phyloP scores from a whole-genome alignment of 345 rosid species.

The Melaleuca quinquenervia region DNA sequence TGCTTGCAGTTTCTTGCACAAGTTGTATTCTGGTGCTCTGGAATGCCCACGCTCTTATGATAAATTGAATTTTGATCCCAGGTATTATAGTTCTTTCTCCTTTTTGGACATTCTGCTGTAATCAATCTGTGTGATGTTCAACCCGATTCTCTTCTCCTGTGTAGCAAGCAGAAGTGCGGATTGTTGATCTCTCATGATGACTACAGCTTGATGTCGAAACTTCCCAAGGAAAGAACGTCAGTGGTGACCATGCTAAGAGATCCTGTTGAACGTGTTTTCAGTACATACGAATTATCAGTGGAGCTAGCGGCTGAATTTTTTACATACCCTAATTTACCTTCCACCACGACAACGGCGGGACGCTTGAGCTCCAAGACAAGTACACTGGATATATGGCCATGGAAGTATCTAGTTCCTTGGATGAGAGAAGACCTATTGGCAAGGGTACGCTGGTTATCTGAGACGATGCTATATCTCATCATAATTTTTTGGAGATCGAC shows the following conservation, averaged over 20 bases:
- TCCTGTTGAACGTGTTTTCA: constrained; percentile 81
- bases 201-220: constrained; percentile 80
- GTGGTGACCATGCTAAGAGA: constrained; percentile 85
- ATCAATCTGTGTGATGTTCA: neutral
- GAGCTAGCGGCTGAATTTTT: constrained; percentile 94
- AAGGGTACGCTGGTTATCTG: constrained; percentile 43
- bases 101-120: neutral
- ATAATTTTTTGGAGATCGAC: neutral
- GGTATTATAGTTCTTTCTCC: constrained; percentile 21
- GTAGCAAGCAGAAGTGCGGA: constrained; percentile 67
- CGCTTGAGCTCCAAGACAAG: constrained; percentile 54
- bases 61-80: constrained; percentile 78
- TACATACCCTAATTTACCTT: constrained; percentile 84
- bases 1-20: constrained; percentile 76
- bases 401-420: constrained; percentile 96
- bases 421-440: constrained; percentile 89
- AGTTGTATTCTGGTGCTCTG: constrained; percentile 43
- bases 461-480: neutral
- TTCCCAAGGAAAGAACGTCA: constrained; percentile 73
- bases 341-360: constrained; percentile 50
- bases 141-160: neutral
- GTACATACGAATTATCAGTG: constrained; percentile 84
- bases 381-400: constrained; percentile 96
- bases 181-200: constrained; percentile 90
- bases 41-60: constrained; percentile 97